phyloP scores from a whole-genome alignment of 345 rosid genomes.

The Eucalyptus erythrocorys region DNA sequence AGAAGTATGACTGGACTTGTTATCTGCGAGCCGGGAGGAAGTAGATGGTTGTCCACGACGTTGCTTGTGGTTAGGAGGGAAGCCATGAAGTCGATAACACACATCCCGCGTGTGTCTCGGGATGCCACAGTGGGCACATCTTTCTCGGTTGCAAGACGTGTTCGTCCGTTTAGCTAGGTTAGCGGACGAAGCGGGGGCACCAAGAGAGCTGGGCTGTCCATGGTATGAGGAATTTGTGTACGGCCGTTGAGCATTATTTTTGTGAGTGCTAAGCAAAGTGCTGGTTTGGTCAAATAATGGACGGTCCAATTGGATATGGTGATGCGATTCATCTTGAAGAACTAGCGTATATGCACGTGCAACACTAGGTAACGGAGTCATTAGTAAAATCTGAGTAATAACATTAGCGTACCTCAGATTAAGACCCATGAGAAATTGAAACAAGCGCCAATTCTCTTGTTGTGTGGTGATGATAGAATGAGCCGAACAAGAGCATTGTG shows the following conservation, averaged over 20 bases:
- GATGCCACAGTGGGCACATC: background rate
- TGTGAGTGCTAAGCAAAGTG: background rate
- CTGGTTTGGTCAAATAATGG: background rate
- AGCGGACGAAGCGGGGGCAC: accelerated
- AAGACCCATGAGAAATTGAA: background rate
- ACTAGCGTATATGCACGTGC: background rate
- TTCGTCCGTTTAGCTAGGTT: background rate
- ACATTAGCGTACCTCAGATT: background rate
- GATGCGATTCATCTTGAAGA: background rate
- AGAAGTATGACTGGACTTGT: background rate
- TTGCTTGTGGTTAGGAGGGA: background rate
- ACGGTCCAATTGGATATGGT: background rate
- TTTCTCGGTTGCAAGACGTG: accelerated
- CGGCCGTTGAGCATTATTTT: accelerated
- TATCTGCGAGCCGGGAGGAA: accelerated
- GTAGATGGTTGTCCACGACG: background rate
- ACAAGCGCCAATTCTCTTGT: background rate
- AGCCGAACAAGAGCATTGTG: background rate
- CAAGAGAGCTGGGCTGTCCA: background rate
- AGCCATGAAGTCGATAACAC: background rate
- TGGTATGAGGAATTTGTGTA: background rate
- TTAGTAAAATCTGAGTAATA: background rate
- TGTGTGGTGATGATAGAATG: background rate
- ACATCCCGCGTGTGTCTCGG: background rate
- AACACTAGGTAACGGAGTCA: background rate